Evolutionary conservation across 1,284 basidiomycete species (phyloP).

Genomic region (Pholiota adiposa): DNA sequence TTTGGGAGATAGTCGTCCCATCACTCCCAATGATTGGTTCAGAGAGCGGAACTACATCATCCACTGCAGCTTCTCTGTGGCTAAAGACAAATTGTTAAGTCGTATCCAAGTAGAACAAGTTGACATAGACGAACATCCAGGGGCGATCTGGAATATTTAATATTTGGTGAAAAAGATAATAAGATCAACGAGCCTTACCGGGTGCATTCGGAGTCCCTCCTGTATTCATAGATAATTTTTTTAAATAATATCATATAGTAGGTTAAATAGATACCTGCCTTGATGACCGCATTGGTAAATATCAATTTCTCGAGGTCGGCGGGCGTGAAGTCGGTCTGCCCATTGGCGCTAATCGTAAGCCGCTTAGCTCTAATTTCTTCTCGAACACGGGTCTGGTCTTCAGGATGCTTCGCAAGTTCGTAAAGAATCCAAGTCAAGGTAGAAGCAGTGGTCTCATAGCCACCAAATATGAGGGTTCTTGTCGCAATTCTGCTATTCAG

Average conservation of each 20-base stretch:
- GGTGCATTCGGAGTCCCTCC: slow-evolving; percentile 10
- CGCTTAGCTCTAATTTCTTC: slow-evolving; percentile 19
- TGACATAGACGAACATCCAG: slow-evolving; percentile 9
- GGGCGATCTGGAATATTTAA: slow-evolving; percentile 1
- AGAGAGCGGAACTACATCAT: slow-evolving; percentile 12
- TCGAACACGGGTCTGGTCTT: slow-evolving; percentile 31
- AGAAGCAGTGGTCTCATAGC: slow-evolving; percentile 32
- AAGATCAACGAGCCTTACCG: slow-evolving; percentile 1
- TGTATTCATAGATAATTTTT: not conserved
- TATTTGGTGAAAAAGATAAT: not conserved
- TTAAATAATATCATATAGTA: too few species aligned
- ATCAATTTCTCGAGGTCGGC: slow-evolving; percentile 11
- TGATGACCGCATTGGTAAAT: slow-evolving; percentile 12
- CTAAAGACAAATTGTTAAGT: not conserved
- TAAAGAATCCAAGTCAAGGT: slow-evolving; percentile 29
- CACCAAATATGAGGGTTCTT: slow-evolving; percentile 12
- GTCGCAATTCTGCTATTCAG: too few species aligned
- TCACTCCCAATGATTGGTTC: slow-evolving; percentile 11
- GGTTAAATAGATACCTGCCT: not conserved
- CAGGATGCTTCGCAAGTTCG: slow-evolving; percentile 24
- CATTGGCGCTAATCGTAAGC: not conserved
- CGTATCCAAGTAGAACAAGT: not conserved
- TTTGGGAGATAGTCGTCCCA: slow-evolving; percentile 11
- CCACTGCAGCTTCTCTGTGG: slow-evolving; percentile 25
- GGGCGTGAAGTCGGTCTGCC: slow-evolving; percentile 9